Evolutionary conservation across 768 basidiomycete species (phyloP).

Genomic region (Boletus tylopilopsis): DNA sequence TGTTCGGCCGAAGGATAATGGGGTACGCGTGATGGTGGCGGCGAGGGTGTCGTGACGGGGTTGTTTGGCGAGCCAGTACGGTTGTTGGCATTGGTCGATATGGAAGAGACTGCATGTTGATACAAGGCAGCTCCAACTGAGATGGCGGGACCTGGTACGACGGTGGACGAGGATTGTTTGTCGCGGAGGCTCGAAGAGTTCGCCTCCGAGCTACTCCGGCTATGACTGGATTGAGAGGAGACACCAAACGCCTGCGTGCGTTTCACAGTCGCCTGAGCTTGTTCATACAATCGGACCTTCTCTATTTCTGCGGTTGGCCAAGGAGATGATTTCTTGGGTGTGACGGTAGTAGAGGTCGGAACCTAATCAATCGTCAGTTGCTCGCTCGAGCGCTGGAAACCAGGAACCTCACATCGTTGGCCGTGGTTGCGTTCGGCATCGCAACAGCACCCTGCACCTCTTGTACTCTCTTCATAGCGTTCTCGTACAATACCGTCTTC

Average conservation of each 20-base stretch:
- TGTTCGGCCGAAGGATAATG: constrained; percentile 63
- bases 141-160: constrained; percentile 18
- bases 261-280: constrained; percentile 64
- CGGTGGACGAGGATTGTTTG: constrained; percentile 11
- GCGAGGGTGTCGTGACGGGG: constrained; percentile 29
- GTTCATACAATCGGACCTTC: constrained; percentile 64
- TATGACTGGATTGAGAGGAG: constrained; percentile 22
- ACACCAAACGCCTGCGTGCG: constrained; percentile 47
- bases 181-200: constrained; percentile 17
- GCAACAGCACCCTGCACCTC: constrained; percentile 34
- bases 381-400: background rate
- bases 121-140: constrained; percentile 45
- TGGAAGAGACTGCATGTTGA: constrained; percentile 42
- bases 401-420: constrained; percentile 22
- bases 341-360: background rate
- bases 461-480: constrained; percentile 37
- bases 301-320: constrained; percentile 78
- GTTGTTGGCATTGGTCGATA: constrained; percentile 23
- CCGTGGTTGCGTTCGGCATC: constrained; percentile 24
- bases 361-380: constrained; percentile 12
- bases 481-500: constrained; percentile 38
- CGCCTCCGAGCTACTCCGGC: constrained; percentile 28
- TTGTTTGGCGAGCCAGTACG: constrained; percentile 15
- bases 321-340: constrained; percentile 16
- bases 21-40: constrained; percentile 32